Base-by-base conservation (phyloP, 495 filamentous ascomycete genomes). In the Podospora bellae-mahoneyi region DNA sequence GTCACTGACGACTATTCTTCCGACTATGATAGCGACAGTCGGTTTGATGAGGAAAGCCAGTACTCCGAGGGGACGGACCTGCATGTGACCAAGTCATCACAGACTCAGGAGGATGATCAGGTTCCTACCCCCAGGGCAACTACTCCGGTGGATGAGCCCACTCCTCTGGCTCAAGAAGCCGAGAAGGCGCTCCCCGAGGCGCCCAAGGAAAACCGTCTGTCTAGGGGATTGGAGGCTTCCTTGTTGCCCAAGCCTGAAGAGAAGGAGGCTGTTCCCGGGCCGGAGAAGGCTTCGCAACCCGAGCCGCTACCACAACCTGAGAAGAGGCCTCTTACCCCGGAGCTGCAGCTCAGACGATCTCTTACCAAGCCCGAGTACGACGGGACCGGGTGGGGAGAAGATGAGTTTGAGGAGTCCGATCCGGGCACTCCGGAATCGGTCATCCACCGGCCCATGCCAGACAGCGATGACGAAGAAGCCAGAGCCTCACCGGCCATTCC, bases 351-450 rank as follows among this genome's bases (percentile, higher is more conserved):
- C 48, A 75, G n/a, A 4, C 67, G 71, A 59, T 72, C 81, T 23
- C 68, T 76, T 61, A 76, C 82, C n/a, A 83, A 83, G 70, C 84
- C 84, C 2, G 83, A 84, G 66, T 86, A 86, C 72, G 85, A 86
- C 67, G 84, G 83, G 16, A 79, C 80, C 5, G 84, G 84, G 5
- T 87, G 85, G 80, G 81, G 84, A 39, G 84, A 82, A 32, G 76
- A 83, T 6, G 84, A 84, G 39, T 82, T 85, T 28, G 74, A 82
- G 2, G 84, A 86, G 58, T 28, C 32, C 4, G 88, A 91, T 63
- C 90, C 91, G 2, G 89, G 91, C 48, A 97, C 94, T 3, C 92
- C 93, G 10, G 92, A 95, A 32, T 97, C 95, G n/a, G 93, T 97
- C 28, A 96, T 97, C 69, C 91, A 92, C 66, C 92, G 92, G 70